Evolutionary conservation across 805 yeast species (phyloP), one percentile per base, ranked within the genome.

Genomic region (Metschnikowia rubicola): DNA sequence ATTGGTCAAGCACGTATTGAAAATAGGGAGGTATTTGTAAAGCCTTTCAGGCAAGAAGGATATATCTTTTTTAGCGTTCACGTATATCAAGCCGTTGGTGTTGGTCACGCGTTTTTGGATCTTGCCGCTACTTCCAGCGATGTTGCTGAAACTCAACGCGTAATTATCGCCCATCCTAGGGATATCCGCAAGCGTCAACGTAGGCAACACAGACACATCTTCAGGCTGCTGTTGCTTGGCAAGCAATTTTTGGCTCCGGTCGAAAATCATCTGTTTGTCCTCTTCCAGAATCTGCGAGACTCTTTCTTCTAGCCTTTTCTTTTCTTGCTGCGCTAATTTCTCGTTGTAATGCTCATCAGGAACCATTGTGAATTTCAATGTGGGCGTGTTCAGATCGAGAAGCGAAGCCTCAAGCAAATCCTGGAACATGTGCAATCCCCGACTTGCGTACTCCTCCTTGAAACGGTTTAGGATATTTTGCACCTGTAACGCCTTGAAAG

Each of bases 71-170:
- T 81, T 65, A n/a, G 87, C 84, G 38, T 84, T 75, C 51, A 84
- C 73, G 61, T 92, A 94, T 0, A 91, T 78, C 39, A 94, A 69
- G 0, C 96, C 97, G 60, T 88, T 88, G 1, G 95, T 82, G 51
- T 80, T 84, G 1, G 84, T 80, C n/a, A 77, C 62, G 52, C 88
- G 70, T 56, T 75, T 74, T 54, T 73, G 70, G 53, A 68, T 47
- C 34, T 56, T 58, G 51, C 66, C 37, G 2, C 74, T 69, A n/a
- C 57, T 54, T 15, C 61, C 61, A 3, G 59, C 53, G 8, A 74
- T 51, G 9, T 61, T 56, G 43, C 64, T 53, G 52, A 65, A 58
- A 3, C 58, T 39, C 8, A 70, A 46, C 3, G 66, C 63, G 47
- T 63, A 59, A 42, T 57, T 54, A 10, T 75, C 77, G 1, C 84